Evolutionary conservation across 139 green algal species (phyloP), one percentile per base, ranked within the genome.

Genomic region (Chlorella sp.): DNA sequence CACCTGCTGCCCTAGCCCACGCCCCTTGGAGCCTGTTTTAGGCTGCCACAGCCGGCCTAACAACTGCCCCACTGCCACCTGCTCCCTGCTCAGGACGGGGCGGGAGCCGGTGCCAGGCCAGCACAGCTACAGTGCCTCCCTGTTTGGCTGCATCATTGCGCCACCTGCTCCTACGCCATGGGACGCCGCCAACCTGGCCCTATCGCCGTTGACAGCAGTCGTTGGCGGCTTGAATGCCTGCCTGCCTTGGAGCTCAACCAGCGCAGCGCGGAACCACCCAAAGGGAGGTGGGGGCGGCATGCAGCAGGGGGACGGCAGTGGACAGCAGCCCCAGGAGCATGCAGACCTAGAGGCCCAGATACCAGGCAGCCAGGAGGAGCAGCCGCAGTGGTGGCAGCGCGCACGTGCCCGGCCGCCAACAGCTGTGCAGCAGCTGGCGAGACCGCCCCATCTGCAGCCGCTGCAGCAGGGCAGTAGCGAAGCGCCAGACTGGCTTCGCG

Each of bases 171-270:
- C 60, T 23, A 82, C 76, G 26, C 76, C 76, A 0, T 82, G 76
- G 76, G 23, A 56, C 12, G 38, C 38, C 0, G 34, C 30, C 34
- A 82, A 82, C 76, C 26, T 56, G 9, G 76, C 75, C 3, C n/a
- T 82, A 0, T 11, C 13, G 26, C 76, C 76, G 3, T 28, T 82
- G 36, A 82, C 57, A 9, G 57, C 60, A 0, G 76, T 60, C 0
- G 64, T 82, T 6, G 28, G n/a, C 15, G 28, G 76, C 57, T 23
- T 82, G 18, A 82, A 82, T 28, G 26, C 60, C 25, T 82, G 76
- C 76, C n/a, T 82, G 36, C 26, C 60, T 28, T 62, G 76, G 60
- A 28, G 76, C 60, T 21, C 25, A 23, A 26, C 26, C 72, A 79
- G 72, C 72, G 30, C 74, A 67, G 74, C 39, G 47, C 12, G 18